Evolutionary conservation across 2,329 filamentous ascomycete genomes (phyloP).

Genomic region (Pestalotiopsis sp.): DNA sequence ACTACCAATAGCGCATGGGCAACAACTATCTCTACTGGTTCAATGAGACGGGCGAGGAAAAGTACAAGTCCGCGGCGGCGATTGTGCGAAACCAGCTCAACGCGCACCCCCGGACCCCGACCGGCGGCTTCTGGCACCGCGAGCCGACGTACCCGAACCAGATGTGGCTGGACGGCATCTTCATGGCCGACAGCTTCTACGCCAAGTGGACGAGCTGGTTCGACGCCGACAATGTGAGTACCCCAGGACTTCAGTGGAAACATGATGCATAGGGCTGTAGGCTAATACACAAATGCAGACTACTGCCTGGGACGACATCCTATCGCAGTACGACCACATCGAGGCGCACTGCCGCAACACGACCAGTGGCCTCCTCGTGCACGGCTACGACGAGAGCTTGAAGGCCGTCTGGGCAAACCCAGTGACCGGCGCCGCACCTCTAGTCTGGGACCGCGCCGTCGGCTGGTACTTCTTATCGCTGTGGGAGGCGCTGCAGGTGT

Average conservation of each 20-base stretch:
- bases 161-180: slow-evolving; percentile 62
- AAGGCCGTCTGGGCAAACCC: slow-evolving; percentile 50
- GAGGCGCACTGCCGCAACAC: slow-evolving; percentile 40
- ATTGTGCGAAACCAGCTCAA: slow-evolving; percentile 48
- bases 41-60: slow-evolving; percentile 44
- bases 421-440: slow-evolving; percentile 47
- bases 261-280: not conserved
- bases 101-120: slow-evolving; percentile 49
- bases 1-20: slow-evolving; percentile 41
- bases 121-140: slow-evolving; percentile 59
- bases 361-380: slow-evolving; percentile 45
- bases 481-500: slow-evolving; percentile 49
- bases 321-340: slow-evolving; percentile 45
- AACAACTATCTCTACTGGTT: slow-evolving; percentile 55
- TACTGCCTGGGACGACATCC: slow-evolving; percentile 46
- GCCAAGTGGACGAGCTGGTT: slow-evolving; percentile 42
- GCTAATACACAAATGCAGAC: not conserved
- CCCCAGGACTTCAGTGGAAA: not conserved
- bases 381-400: slow-evolving; percentile 53
- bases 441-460: slow-evolving; percentile 53
- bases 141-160: slow-evolving; percentile 40
- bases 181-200: slow-evolving; percentile 50
- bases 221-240: slow-evolving; percentile 32
- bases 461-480: slow-evolving; percentile 54
- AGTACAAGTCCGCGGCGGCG: slow-evolving; percentile 51